phyloP scores from a whole-genome alignment of 192 early-diverging fungal genomes.

The Mortierella antarctica region DNA sequence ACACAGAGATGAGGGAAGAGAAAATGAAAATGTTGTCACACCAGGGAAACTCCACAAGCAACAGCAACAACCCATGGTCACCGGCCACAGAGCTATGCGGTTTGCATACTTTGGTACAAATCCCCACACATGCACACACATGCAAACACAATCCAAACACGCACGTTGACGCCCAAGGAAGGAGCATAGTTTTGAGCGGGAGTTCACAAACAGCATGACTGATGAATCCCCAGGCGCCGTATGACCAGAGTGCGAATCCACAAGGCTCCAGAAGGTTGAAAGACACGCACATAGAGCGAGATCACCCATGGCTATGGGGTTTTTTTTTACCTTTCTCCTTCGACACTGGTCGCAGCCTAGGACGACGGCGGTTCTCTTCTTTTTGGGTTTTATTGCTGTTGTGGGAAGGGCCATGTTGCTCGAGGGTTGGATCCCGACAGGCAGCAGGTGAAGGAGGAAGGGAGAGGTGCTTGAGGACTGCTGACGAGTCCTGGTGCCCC shows the following conservation, averaged over 20 bases:
- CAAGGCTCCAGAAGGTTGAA: no score
- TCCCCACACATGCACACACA: not conserved
- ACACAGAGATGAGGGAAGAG: no score
- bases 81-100: no score
- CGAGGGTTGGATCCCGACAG: not conserved
- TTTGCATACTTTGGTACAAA: not conserved
- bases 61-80: no score
- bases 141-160: not conserved
- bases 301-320: not conserved
- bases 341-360: conserved; percentile 51
- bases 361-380: conserved; percentile 51
- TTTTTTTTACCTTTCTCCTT: conserved; percentile 41
- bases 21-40: no score
- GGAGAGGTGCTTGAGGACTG: not conserved
- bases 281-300: no score
- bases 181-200: no score
- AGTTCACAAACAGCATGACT: no score
- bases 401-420: conserved; percentile 20
- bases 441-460: not conserved
- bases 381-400: conserved; percentile 47
- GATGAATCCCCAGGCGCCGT: no score
- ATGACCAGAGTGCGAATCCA: no score
- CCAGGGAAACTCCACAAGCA: no score
- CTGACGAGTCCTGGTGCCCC: no score
- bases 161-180: not conserved